Percentiles rank a stretch among this genome's conserved stretches.
phyloP scores from a whole-genome alignment of 192 early-diverging fungal species.

The Podila verticillata region DNA sequence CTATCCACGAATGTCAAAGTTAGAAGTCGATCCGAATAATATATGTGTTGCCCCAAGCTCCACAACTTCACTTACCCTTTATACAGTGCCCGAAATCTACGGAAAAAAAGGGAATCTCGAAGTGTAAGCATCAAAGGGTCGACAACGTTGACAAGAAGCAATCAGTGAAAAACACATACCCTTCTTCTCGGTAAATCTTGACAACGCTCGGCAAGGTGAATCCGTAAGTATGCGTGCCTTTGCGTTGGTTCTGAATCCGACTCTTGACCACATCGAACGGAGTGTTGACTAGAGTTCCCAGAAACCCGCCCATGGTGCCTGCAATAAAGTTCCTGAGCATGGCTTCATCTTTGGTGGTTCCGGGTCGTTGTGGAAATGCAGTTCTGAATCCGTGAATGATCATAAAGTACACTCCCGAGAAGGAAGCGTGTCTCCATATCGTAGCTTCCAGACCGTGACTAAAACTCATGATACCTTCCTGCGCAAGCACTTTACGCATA shows the following conservation, averaged over 20 bases:
- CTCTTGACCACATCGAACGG: constrained; percentile 97
- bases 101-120: constrained; percentile 14
- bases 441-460: constrained; percentile 91
- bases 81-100: constrained; percentile 76
- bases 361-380: constrained; percentile 67
- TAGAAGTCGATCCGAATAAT: background rate
- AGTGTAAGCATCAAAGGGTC: no score
- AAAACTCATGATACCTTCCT: constrained; percentile 83
- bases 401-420: constrained; percentile 95
- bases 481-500: constrained; percentile 73
- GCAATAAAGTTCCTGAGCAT: constrained; percentile 85
- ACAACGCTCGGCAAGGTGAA: constrained; percentile 63
- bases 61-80: constrained; percentile 65
- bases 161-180: constrained; percentile 58
- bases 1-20: background rate
- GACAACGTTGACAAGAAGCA: background rate
- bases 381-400: constrained; percentile 72
- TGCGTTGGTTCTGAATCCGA: constrained; percentile 80
- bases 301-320: constrained; percentile 87
- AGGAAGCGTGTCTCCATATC: constrained; percentile 88
- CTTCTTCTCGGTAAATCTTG: constrained; percentile 88
- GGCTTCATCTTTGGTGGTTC: constrained; percentile 69
- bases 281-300: constrained; percentile 88
- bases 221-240: constrained; percentile 78
- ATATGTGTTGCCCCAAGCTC: background rate